Base-by-base conservation (phyloP, 768 basidiomycete species). In the Pholiota microspora region DNA sequence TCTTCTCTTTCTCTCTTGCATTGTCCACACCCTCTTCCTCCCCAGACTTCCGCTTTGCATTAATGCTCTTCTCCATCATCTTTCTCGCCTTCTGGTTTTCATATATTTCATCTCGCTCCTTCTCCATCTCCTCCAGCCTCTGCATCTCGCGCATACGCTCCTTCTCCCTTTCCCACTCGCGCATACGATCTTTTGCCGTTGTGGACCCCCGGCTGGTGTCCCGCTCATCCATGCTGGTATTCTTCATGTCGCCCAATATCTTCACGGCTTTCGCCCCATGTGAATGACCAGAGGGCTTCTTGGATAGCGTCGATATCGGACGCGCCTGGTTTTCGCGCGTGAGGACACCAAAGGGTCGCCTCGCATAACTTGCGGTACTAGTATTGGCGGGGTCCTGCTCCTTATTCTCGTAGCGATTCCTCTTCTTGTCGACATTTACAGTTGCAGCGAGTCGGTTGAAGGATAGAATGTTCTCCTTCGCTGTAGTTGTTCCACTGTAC, bases 161-260 rank as follows among this genome's bases (percentile, higher is more conserved):
- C 31, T 80, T 78, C 67, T 89, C 88, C 36, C 83, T 73, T 64
- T 91, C 88, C 88, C 89, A 91, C 60, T 89, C 88, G 59, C 76
- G 76, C 59, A 90, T 84, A 9, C 89, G 76, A 54, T 88, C 81
- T 54, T 77, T 78, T 15, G 79, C 79, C 51, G 69, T 73, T 42
- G 79, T 80, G 49, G 77, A 77, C 55, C 71, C 75, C 45, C 74
- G 74, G 8, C 59, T 66, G 56, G 63, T 65, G 16, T 60, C 62
- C 28, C 52, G 53, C 44, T 59, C 58, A n/a, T 60, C 57, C 3
- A 35, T 3, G 36, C 40, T 62, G 15, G 47, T 51, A 49, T 60
- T 63, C 29, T 47, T 57, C 12, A 54, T 18, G 16, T 65, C 64
- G 5, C 66, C 66, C 2, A 67, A 59, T 9, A 67, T 59, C 34